Percentiles rank a stretch among this genome's conserved stretches.
Evolutionary conservation across 2,329 filamentous ascomycete genomes (phyloP).

Genomic region (Elsinoe batatas): DNA sequence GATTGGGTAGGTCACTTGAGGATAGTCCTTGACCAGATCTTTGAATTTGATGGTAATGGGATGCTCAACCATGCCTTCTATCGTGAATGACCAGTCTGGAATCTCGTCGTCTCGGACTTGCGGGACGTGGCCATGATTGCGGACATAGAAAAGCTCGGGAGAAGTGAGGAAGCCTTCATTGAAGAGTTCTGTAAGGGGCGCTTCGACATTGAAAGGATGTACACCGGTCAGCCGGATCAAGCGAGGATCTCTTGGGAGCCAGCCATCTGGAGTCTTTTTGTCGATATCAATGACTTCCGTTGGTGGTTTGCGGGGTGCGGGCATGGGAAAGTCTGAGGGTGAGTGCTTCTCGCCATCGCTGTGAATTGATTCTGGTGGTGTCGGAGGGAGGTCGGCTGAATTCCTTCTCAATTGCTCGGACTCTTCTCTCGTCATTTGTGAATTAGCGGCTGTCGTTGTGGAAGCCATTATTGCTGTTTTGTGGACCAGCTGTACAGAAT

Average conservation of each 20-base stretch:
- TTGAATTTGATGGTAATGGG: slow-evolving; percentile 62
- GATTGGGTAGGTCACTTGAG: slow-evolving; percentile 75
- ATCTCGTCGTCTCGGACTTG: slow-evolving; percentile 61
- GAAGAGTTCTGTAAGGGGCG: slow-evolving; percentile 68
- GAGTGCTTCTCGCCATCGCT: slow-evolving; percentile 23
- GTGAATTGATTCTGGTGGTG: slow-evolving; percentile 28
- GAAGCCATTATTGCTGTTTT: background rate
- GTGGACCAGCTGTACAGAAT: background rate
- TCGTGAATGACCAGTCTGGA: slow-evolving; percentile 68
- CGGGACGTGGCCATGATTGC: slow-evolving; percentile 81
- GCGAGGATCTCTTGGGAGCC: slow-evolving; percentile 69
- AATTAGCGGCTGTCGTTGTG: slow-evolving; percentile 13
- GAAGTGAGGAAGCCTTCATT: slow-evolving; percentile 77
- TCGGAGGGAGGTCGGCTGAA: slow-evolving; percentile 25
- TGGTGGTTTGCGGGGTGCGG: slow-evolving; percentile 50
- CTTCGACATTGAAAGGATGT: slow-evolving; percentile 86
- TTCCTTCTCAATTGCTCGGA: slow-evolving; percentile 18
- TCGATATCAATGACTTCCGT: slow-evolving; percentile 63
- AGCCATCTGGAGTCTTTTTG: slow-evolving; percentile 69
- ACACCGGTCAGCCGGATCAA: slow-evolving; percentile 79
- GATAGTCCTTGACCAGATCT: slow-evolving; percentile 62
- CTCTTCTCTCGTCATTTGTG: slow-evolving; percentile 19
- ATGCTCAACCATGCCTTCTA: slow-evolving; percentile 72
- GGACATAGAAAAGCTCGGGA: slow-evolving; percentile 80
- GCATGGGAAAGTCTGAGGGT: slow-evolving; percentile 50